These are phyloP conservation scores for Beauveria scarabaeidicola DNA, from an alignment of 2,329 filamentous ascomycete species.

Conservation along the genomic window DNA sequence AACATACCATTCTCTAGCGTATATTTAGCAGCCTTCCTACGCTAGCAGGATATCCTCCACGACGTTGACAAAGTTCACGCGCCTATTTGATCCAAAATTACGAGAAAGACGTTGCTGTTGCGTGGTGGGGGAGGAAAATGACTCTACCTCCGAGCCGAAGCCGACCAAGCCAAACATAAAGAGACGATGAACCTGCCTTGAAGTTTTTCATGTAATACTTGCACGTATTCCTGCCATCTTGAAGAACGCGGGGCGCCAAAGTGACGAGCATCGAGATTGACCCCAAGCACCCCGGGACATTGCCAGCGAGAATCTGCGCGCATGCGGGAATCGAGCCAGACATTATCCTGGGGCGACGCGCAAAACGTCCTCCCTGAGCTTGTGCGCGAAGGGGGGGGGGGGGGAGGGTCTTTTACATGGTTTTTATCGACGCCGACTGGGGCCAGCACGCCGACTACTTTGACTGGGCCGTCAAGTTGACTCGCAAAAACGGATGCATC, in stretches of 20 bases:
- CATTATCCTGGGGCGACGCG: slow-evolving; percentile 36
- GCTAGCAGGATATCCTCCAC: no score
- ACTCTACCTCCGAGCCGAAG: slow-evolving; percentile 1
- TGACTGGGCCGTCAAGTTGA: slow-evolving; percentile 33
- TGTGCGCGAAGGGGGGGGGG: no score
- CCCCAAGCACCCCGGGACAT: slow-evolving; percentile 34
- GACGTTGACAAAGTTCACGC: no score
- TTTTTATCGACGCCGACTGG: slow-evolving; percentile 47
- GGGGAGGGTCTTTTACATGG: slow-evolving; percentile 37
- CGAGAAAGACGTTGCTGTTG: no score
- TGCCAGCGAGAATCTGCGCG: slow-evolving; percentile 33
- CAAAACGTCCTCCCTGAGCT: slow-evolving; percentile 31
- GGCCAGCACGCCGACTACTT: slow-evolving; percentile 41
- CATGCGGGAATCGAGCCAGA: slow-evolving; percentile 34
- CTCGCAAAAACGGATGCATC: slow-evolving; percentile 30
- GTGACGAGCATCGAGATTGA: slow-evolving; percentile 45
- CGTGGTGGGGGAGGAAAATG: neutral
- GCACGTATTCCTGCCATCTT: neutral
- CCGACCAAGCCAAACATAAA: neutral
- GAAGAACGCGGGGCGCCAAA: slow-evolving; percentile 20
- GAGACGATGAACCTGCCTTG: neutral
- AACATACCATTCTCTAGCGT: no score
- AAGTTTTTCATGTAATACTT: neutral
- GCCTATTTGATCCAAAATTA: no score
- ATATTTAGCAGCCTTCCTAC: no score